Percentiles rank a stretch among this genome's conserved stretches.
Evolutionary conservation across 2,329 filamentous ascomycete genomes (phyloP).

Genomic region (Colletotrichum karsti): DNA sequence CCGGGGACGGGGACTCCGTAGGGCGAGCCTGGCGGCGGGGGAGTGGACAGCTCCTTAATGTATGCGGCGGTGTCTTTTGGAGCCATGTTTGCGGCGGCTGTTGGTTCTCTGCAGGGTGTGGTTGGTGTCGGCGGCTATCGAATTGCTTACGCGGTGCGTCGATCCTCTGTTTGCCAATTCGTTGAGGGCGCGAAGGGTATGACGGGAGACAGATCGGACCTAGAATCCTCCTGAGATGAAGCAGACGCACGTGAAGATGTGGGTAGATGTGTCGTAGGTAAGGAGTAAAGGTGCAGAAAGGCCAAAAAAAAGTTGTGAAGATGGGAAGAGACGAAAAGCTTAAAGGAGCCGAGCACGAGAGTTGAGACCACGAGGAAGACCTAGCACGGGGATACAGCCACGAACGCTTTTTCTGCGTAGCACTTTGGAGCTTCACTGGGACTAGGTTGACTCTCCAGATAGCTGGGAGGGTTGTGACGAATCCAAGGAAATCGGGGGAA

Average conservation of each 20-base stretch:
- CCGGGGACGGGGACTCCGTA: conserved; percentile 83
- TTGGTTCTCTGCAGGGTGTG: background rate
- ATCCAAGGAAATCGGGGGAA: background rate
- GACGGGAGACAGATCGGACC: background rate
- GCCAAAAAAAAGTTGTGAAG: background rate
- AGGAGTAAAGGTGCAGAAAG: background rate
- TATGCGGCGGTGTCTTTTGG: conserved; percentile 45
- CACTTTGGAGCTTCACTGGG: background rate
- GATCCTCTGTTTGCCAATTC: conserved; percentile 11
- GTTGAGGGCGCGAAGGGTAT: background rate
- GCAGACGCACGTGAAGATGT: background rate
- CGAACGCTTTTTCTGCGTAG: background rate
- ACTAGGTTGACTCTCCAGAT: background rate
- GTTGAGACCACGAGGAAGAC: conserved; percentile 7
- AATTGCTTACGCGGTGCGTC: conserved; percentile 6
- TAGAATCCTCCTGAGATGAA: background rate
- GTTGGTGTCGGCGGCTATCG: background rate
- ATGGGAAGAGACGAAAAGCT: conserved; percentile 1
- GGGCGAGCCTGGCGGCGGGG: conserved; percentile 77
- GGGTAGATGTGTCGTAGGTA: background rate
- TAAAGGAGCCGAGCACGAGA: background rate
- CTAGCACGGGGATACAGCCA: background rate
- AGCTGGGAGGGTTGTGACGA: background rate
- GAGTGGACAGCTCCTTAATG: conserved; percentile 61
- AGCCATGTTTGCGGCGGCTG: conserved; percentile 37